Evolutionary conservation across 2,329 filamentous ascomycete species (phyloP).

Genomic region (Colletotrichum navitas): DNA sequence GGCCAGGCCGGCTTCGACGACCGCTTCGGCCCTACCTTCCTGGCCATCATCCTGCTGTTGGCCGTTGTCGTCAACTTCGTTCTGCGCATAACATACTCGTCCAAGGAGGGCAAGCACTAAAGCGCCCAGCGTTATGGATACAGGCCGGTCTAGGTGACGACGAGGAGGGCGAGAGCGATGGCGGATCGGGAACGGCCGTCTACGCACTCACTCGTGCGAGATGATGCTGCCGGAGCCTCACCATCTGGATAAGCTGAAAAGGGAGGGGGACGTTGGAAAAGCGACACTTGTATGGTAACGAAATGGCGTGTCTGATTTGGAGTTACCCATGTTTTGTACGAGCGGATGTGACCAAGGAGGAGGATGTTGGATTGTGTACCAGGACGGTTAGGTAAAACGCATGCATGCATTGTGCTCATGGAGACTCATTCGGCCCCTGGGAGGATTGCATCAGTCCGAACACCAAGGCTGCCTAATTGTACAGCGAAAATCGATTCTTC

Average conservation of each 20-base stretch:
- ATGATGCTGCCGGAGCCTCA: not conserved
- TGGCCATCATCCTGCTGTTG: constrained; percentile 86
- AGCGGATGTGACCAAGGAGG: not conserved
- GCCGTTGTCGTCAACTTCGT: constrained; percentile 98
- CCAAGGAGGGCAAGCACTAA: constrained; percentile 49
- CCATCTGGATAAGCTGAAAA: not conserved
- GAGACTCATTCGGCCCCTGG: constrained; percentile 13
- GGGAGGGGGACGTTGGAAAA: too few relatives aligned
- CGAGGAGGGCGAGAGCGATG: not conserved
- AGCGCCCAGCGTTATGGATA: not conserved
- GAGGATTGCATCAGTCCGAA: constrained; percentile 10
- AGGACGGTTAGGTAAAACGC: constrained; percentile 10
- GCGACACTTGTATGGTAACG: not conserved
- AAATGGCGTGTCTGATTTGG: not conserved
- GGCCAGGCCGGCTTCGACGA: constrained; percentile 98
- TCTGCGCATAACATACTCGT: constrained; percentile 73
- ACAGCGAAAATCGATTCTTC: constrained; percentile 8
- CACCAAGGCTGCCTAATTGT: constrained; percentile 12
- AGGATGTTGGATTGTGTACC: not conserved
- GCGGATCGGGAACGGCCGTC: not conserved
- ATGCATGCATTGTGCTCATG: constrained; percentile 17
- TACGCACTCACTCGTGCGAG: not conserved
- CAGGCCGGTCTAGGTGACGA: not conserved
- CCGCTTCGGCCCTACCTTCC: constrained; percentile 89
- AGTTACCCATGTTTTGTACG: not conserved